Evolutionary conservation across 1,284 basidiomycete species (phyloP).

Genomic region (Trichosporon sp.): DNA sequence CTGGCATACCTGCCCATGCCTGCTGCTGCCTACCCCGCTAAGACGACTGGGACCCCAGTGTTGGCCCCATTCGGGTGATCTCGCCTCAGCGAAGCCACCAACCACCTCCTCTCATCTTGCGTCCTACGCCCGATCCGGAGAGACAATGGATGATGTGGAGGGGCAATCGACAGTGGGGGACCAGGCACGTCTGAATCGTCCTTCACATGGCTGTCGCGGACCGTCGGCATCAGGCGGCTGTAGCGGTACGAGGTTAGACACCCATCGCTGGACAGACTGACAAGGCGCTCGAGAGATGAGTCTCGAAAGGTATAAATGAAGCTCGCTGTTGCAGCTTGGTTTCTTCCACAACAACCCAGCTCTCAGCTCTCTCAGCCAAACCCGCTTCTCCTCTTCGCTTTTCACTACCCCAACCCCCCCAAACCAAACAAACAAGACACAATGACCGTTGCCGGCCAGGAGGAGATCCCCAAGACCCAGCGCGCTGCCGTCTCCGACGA

Average conservation of each 20-base stretch:
- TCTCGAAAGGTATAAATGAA: constrained; percentile 6
- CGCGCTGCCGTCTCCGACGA: constrained; percentile 23
- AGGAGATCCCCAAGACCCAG: constrained; percentile 25
- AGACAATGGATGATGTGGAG: not conserved
- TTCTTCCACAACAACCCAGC: constrained; percentile 7
- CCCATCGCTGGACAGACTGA: not conserved
- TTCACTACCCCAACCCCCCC: constrained; percentile 7
- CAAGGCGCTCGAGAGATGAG: not conserved
- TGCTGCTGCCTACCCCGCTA: not conserved
- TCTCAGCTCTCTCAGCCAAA: constrained; percentile 1
- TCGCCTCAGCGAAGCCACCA: not conserved
- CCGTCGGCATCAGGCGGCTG: not conserved
- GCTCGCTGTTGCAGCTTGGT: not conserved
- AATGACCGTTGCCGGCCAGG: constrained; percentile 13
- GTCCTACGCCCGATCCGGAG: not conserved
- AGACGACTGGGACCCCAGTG: not conserved
- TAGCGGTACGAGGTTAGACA: not conserved
- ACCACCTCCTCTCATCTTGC: not conserved
- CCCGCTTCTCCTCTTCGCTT: constrained; percentile 1
- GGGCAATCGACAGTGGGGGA: not conserved
- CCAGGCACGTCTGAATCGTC: not conserved
- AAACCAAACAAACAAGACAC: constrained; percentile 6
- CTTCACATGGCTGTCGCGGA: not conserved
- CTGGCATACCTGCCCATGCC: not conserved
- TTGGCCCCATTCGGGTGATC: not conserved